Evolutionary conservation across 2,329 filamentous ascomycete species (phyloP), one percentile per base, ranked within the genome.

Genomic region (Curvularia hawaiiensis): DNA sequence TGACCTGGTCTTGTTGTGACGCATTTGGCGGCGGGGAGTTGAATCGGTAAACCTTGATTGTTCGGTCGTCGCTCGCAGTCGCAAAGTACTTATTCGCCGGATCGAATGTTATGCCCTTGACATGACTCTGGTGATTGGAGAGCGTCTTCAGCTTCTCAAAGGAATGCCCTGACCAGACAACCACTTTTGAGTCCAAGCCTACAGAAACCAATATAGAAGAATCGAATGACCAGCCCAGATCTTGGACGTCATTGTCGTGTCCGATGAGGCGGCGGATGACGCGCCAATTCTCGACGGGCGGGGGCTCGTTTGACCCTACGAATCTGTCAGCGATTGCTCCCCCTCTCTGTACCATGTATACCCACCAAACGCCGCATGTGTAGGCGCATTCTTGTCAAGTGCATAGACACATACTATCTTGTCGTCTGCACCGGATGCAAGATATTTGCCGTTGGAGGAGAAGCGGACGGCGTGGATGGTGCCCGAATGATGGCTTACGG

Each of bases 81-180:
- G 96, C 95, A 77, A 99, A 99, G 81, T 97, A 99, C 75, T 98
- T 99, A 80, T 98, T 98, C 41, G 95, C 95, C 0, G 95, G 95
- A 73, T 99, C 95, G 73, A 99, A 99, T 0, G 94, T 97, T 69
- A 99, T 96, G 61, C 96, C 95, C 77, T 99, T 99, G 79, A 99
- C 95, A 75, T 98, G 96, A 75, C 92, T 97, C 75, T 96, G 92
- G 77, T 99, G 95, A 57, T 93, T 89, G 2, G 92, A 88, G 5
- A 99, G 81, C 3, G 92, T 94, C 83, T 98, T 98, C 65, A 99
- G 84, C 79, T 96, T 98, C 79, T 99, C 95, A 68, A 99, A 99
- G 0, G 93, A 98, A 77, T 96, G 90, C 0, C 95, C 96, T 1
- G 94, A 98, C 95, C 95, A 99, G 22, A 99, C 90, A 10, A 99